These are phyloP conservation scores for Tylopilus sp. DNA, from an alignment of 1,284 basidiomycete genomes.

Conservation along the genomic window DNA sequence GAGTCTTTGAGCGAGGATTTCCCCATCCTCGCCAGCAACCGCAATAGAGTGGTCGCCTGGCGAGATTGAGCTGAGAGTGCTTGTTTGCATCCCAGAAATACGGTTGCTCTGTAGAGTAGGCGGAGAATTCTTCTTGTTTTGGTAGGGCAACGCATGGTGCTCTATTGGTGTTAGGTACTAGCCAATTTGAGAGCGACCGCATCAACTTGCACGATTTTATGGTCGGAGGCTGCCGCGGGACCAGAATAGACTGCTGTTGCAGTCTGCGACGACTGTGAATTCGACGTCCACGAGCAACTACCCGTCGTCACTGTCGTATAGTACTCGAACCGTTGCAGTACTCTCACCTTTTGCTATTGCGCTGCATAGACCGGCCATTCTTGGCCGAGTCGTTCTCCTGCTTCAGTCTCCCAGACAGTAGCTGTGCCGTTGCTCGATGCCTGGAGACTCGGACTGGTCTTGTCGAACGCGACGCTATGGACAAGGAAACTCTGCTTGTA, in stretches of 20 bases:
- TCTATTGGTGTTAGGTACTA: too few relatives aligned
- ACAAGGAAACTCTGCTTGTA: neutral
- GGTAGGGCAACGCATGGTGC: too few relatives aligned
- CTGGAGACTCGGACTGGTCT: too few relatives aligned
- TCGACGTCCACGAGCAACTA: neutral
- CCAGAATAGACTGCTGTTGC: neutral
- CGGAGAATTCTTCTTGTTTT: too few relatives aligned
- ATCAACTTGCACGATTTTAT: neutral
- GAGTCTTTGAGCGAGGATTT: too few relatives aligned
- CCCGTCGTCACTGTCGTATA: neutral
- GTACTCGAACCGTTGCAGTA: neutral
- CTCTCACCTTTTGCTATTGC: neutral
- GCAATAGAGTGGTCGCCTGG: too few relatives aligned
- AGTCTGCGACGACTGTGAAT: neutral
- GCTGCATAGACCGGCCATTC: neutral
- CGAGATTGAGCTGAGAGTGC: too few relatives aligned
- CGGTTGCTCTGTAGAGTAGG: too few relatives aligned
- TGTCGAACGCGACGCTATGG: neutral
- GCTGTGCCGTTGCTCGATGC: neutral
- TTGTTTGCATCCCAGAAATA: too few relatives aligned
- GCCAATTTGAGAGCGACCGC: neutral
- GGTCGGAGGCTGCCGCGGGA: neutral
- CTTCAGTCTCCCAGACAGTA: too few relatives aligned
- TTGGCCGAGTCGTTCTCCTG: neutral
- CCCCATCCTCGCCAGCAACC: too few relatives aligned